Evolutionary conservation across 78 protist species (phyloP), one percentile per base, ranked within the genome.

Genomic region (Protostelium mycophagum): DNA sequence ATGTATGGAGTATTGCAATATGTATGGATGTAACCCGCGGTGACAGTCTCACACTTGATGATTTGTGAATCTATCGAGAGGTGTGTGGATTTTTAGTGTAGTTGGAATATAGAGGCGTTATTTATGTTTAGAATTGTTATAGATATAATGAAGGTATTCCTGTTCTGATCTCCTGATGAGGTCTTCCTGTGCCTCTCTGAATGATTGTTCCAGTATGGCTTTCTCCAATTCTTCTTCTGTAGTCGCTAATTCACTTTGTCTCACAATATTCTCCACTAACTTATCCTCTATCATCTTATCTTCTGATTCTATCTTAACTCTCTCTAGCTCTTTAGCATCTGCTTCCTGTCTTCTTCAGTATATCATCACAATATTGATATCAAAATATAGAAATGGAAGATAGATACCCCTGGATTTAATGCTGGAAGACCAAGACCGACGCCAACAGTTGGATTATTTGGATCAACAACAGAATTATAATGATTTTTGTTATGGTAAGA

Each of bases 391-490:
- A 16, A 51, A 51, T 51, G 31, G 73, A 51, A 16, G 5, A 5
- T 51, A 5, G 73, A 51, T 38, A 86, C 90, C 83, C 89, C 90
- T 29, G 96, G 96, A 84, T 94, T 89, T 73, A 91, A 91, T 37
- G 88, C 92, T 1, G 96, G 92, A 35, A 95, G 63, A 31, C 95
- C 95, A 28, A 95, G 90, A 35, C 96, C 96, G 85, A 95, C 96
- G 73, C 96, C 95, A 39, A 95, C 91, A 23, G 94, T 87, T 0
- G 96, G 95, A 51, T 86, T 89, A 28, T 90, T 90, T 0, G 88
- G 63, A 84, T 95, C 96, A n/a, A 38, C 28, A 36, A 95, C 86
- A 28, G 90, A 84, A 35, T 95, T 92, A 85, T 90, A 95, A 83
- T 95, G 96, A 87, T 92, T 92, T 10, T 93, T 93, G 38, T 92